Conservation (phyloP, 768 basidiomycete species). For the Suillus occidentalis region DNA sequence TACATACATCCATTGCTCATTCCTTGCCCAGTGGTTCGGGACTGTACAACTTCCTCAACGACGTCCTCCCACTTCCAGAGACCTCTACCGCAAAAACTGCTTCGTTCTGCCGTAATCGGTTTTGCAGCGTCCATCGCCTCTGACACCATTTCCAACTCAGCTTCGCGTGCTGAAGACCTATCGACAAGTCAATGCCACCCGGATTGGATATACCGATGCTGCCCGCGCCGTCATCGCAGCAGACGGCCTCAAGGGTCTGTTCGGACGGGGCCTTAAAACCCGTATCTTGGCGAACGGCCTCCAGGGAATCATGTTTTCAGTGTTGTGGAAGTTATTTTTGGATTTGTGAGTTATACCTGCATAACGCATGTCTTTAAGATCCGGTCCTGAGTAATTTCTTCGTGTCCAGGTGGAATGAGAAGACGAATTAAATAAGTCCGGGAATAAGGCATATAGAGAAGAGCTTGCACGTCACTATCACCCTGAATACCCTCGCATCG, state of each 20-base stretch:
- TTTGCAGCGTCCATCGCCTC: slow-evolving; percentile 85
- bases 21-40: slow-evolving; percentile 64
- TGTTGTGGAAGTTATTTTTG: slow-evolving; percentile 89
- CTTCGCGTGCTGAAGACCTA: slow-evolving; percentile 95
- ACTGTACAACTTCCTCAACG: slow-evolving; percentile 84
- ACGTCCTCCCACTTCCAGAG: slow-evolving; percentile 54
- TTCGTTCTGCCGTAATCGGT: slow-evolving; percentile 87
- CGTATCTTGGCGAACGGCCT: slow-evolving; percentile 87
- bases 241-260: slow-evolving; percentile 78
- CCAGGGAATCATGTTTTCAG: slow-evolving; percentile 88
- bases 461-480: background rate
- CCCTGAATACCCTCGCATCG: background rate
- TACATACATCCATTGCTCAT: background rate
- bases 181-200: slow-evolving; percentile 82
- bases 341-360: slow-evolving; percentile 64
- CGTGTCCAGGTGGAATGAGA: slow-evolving; percentile 35
- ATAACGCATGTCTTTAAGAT: background rate
- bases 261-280: slow-evolving; percentile 89
- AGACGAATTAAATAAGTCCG: slow-evolving; percentile 17
- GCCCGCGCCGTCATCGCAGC: slow-evolving; percentile 71
- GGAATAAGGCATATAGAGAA: background rate
- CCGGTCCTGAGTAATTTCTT: background rate
- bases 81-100: slow-evolving; percentile 56
- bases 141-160: slow-evolving; percentile 85
- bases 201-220: slow-evolving; percentile 77